Percentiles rank a stretch among this genome's conserved stretches.
Evolutionary conservation across 345 rosid genomes (phyloP).

Genomic region (Ceriops zippeliana): DNA sequence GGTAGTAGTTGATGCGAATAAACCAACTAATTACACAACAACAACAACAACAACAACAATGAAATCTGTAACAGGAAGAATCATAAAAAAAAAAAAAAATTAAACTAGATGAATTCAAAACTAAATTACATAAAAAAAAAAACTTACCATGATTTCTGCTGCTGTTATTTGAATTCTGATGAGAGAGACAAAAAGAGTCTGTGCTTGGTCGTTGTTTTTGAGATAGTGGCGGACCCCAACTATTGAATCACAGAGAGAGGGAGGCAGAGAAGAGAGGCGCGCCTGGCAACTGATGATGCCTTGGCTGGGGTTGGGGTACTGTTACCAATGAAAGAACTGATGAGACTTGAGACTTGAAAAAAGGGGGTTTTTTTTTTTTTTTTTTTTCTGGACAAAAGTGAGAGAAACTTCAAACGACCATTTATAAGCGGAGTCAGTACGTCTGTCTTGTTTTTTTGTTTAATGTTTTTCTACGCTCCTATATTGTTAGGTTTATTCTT

Average conservation of each 20-base stretch:
- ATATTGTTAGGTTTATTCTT: too few relatives aligned
- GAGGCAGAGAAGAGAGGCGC: constrained; percentile 42
- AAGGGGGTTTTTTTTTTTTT: neutral
- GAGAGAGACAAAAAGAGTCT: constrained; percentile 3
- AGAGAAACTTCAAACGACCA: neutral
- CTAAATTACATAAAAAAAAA: neutral
- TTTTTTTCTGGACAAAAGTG: neutral
- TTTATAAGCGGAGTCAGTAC: too few relatives aligned
- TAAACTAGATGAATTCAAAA: neutral
- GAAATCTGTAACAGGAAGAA: neutral
- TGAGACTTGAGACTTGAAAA: constrained; percentile 12
- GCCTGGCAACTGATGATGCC: constrained; percentile 49
- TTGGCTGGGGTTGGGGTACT: constrained; percentile 18
- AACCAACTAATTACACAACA: constrained; percentile 22
- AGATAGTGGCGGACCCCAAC: constrained; percentile 16
- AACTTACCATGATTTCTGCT: constrained; percentile 35
- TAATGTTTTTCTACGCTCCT: too few relatives aligned
- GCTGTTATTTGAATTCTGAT: constrained; percentile 15
- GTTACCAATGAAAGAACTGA: constrained; percentile 37
- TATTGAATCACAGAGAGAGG: constrained; percentile 29
- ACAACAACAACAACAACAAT: neutral
- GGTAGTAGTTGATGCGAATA: constrained; percentile 31
- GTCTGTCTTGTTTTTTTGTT: too few relatives aligned
- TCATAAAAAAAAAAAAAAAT: neutral
- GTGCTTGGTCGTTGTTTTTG: constrained; percentile 10